Evolutionary conservation across 2,329 filamentous ascomycete genomes (phyloP), one percentile per base, ranked within the genome.

Genomic region (Colletotrichum musicola): DNA sequence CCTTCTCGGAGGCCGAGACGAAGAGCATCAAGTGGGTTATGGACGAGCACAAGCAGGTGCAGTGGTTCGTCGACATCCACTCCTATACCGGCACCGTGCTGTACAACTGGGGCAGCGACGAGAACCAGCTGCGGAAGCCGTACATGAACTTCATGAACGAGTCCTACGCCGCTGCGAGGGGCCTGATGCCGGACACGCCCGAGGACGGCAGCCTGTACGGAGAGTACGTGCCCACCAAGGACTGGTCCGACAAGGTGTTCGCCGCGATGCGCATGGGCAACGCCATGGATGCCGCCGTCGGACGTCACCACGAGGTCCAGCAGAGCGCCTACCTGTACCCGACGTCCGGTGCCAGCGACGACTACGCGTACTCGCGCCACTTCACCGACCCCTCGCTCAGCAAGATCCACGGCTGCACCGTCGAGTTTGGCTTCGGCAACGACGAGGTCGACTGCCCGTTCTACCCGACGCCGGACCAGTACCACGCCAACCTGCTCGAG

Each of bases 41-140:
- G 73, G 81, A 85, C 71, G 79, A 81, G 30, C 85, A 84, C 75
- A 75, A 79, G 55, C 82, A 82, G 51, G 77, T 89, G 53, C 80
- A 83, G 30, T 89, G 86, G 86, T 88, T 87, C 74, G 77, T 89
- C 68, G 88, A 90, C 71, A 80, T 89, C 51, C 88, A 90, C 80
- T 88, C 86, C 1, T 85, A 81, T 30, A 80, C 81, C 0, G 85
- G 84, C 2, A 62, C 61, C 12, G 59, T 71, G 62, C 76, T 89
- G 14, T 89, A 88, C 76, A 82, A 79, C 62, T 89, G 87, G 87
- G 87, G 87, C 22, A 84, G 86, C 70, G 86, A 89, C 71, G 80
- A 84, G 54, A 78, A 83, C 64, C 87, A 89, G 76, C 77, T 77
- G 59, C 79, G 75, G 0, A 80, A 81, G 53, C 73, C 81, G 0